Conservation (phyloP, 2,329 filamentous ascomycete species). For the Aureobasidium sp. region DNA sequence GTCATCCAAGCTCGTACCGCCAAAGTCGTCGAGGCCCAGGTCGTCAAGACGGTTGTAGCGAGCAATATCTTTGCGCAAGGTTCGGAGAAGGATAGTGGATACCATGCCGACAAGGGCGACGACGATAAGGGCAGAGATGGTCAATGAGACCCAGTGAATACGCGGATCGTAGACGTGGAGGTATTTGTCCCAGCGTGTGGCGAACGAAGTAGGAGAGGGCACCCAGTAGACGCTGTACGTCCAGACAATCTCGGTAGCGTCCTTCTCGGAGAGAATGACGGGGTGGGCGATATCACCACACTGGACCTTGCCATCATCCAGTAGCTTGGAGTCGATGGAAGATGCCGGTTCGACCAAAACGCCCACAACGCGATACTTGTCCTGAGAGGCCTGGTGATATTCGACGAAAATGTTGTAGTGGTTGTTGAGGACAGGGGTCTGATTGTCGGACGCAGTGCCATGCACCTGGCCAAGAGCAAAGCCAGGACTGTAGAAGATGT, state of each 20-base stretch:
- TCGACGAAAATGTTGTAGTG: conserved; percentile 93
- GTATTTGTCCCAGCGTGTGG: conserved; percentile 98
- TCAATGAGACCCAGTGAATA: conserved; percentile 98
- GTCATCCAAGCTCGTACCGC: conserved; percentile 71
- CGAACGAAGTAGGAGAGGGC: conserved; percentile 79
- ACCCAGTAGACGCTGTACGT: conserved; percentile 92
- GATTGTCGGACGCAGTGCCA: conserved; percentile 42
- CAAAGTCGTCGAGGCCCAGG: conserved; percentile 83
- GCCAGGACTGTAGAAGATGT: conserved; percentile 83
- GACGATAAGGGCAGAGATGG: conserved; percentile 93
- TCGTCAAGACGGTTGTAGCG: conserved; percentile 92
- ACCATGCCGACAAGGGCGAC: conserved; percentile 87
- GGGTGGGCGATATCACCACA: conserved; percentile 54
- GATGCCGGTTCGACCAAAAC: conserved; percentile 83
- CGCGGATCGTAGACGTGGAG: conserved; percentile 94
- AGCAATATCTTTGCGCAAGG: conserved; percentile 89
- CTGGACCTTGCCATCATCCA: conserved; percentile 50
- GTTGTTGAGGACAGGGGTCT: conserved; percentile 68
- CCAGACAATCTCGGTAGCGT: conserved; percentile 62
- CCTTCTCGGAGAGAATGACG: conserved; percentile 59
- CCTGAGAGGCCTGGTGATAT: conserved; percentile 70
- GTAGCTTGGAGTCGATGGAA: conserved; percentile 49
- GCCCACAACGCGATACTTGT: conserved; percentile 81
- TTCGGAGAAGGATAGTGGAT: conserved; percentile 81
- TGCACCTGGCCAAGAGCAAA: conserved; percentile 72